Percentiles rank a stretch among this genome's conserved stretches.
Conservation (phyloP, 2,329 filamentous ascomycete genomes). For the Remersonia thermophila region DNA sequence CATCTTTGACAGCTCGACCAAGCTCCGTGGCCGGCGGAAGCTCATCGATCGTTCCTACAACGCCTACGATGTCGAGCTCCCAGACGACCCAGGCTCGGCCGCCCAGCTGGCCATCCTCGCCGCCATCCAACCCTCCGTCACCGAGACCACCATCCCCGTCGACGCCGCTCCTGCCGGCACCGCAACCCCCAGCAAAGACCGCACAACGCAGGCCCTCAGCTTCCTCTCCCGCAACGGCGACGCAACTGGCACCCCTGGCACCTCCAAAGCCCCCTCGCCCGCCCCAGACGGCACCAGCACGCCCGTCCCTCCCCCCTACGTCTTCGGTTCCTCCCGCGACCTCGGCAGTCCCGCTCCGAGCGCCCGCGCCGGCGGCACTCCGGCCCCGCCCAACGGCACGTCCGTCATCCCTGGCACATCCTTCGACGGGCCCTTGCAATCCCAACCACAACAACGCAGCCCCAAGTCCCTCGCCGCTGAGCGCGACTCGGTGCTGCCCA, state of each 20-base stretch:
- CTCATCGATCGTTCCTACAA: constrained; percentile 83
- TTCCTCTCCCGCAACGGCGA: constrained; percentile 61
- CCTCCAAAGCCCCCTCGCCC: constrained; percentile 79
- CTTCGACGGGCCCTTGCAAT: constrained; percentile 5
- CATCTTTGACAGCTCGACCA: constrained; percentile 72
- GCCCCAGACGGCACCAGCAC: constrained; percentile 66
- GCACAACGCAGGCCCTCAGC: constrained; percentile 52
- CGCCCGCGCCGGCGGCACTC: constrained; percentile 38
- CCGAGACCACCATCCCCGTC: constrained; percentile 30
- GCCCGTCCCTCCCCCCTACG: constrained; percentile 43
- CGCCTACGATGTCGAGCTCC: constrained; percentile 74
- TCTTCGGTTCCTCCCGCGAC: constrained; percentile 39
- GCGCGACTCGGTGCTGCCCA: constrained; percentile 68
- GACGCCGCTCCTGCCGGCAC: constrained; percentile 30
- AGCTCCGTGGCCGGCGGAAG: constrained; percentile 67
- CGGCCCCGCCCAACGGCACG: constrained; percentile 24
- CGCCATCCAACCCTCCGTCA: constrained; percentile 47
- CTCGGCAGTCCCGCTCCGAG: constrained; percentile 39
- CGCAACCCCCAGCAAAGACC: constrained; percentile 50
- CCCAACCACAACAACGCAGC: constrained; percentile 28
- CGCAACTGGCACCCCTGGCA: constrained; percentile 63
- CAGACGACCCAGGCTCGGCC: constrained; percentile 77
- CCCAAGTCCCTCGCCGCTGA: constrained; percentile 48
- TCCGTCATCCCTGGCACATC: constrained; percentile 7
- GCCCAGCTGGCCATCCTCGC: constrained; percentile 62